Conservation (phyloP, 2,329 filamentous ascomycete genomes). For the Hypoxylon sp. region DNA sequence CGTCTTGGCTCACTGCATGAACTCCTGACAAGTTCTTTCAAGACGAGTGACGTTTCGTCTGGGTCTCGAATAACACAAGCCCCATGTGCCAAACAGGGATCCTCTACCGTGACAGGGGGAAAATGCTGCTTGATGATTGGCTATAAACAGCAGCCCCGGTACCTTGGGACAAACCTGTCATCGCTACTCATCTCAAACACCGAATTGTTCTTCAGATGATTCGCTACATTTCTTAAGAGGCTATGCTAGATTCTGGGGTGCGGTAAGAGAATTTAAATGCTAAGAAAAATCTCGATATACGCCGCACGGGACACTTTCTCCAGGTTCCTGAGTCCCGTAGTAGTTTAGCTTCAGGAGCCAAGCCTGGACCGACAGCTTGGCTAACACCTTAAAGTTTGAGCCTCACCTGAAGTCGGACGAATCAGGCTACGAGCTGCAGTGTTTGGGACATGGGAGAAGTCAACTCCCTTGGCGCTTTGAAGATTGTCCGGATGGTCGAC, state of each 20-base stretch:
- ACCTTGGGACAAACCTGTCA: slow-evolving; percentile 34
- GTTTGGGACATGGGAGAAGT: slow-evolving; percentile 21
- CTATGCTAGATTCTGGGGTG: slow-evolving; percentile 28
- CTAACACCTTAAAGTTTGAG: slow-evolving; percentile 28
- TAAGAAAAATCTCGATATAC: slow-evolving; percentile 8
- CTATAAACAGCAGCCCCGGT: background rate
- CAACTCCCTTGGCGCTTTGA: slow-evolving; percentile 39
- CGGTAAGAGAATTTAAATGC: slow-evolving; percentile 12
- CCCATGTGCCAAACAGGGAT: slow-evolving; percentile 35
- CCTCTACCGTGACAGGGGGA: slow-evolving; percentile 18
- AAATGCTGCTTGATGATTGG: slow-evolving; percentile 30
- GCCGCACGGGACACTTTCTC: slow-evolving; percentile 11
- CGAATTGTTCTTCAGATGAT: slow-evolving; percentile 30
- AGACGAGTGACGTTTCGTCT: slow-evolving; percentile 43
- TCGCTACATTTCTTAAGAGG: slow-evolving; percentile 18
- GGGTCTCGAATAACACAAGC: slow-evolving; percentile 38
- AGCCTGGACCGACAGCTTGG: slow-evolving; percentile 19
- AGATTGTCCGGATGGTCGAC: slow-evolving; percentile 41
- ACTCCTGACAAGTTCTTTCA: slow-evolving; percentile 32
- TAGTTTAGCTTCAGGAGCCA: slow-evolving; percentile 31
- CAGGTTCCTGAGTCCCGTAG: slow-evolving; percentile 22
- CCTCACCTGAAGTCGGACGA: slow-evolving; percentile 33
- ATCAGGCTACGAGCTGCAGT: slow-evolving; percentile 22
- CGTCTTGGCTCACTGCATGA: slow-evolving; percentile 29
- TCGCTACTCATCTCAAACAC: slow-evolving; percentile 22